phyloP scores from a whole-genome alignment of 2,329 filamentous ascomycete genomes.

The Phialocephala sp. region DNA sequence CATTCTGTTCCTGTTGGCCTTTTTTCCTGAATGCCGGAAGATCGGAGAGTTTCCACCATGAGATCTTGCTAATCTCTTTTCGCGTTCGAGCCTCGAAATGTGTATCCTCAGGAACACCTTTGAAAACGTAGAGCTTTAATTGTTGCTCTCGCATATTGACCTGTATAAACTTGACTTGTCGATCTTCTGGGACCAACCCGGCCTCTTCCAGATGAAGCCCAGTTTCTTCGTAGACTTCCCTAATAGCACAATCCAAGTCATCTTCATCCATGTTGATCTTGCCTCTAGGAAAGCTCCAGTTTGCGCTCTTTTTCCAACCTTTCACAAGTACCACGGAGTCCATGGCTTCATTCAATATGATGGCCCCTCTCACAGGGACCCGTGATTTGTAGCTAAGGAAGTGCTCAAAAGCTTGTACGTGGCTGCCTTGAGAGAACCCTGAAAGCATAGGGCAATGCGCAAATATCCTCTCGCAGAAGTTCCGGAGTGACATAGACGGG shows the following conservation, averaged over 20 bases:
- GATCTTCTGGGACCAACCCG: slow-evolving; percentile 74
- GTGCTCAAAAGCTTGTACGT: slow-evolving; percentile 84
- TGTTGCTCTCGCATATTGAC: slow-evolving; percentile 92
- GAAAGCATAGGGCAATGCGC: slow-evolving; percentile 91
- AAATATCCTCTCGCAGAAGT: slow-evolving; percentile 90
- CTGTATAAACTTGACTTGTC: slow-evolving; percentile 82
- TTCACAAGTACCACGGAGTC: slow-evolving; percentile 92
- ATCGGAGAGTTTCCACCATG: slow-evolving; percentile 91
- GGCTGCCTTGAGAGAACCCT: slow-evolving; percentile 76
- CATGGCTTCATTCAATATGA: slow-evolving; percentile 93
- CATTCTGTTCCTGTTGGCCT: slow-evolving; percentile 62
- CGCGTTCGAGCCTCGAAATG: slow-evolving; percentile 87
- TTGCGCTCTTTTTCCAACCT: slow-evolving; percentile 96
- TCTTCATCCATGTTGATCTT: slow-evolving; percentile 99
- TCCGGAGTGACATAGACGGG: slow-evolving; percentile 82
- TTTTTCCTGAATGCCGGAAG: slow-evolving; percentile 78
- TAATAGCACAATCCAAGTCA: slow-evolving; percentile 89
- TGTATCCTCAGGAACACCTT: slow-evolving; percentile 85
- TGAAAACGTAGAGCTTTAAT: slow-evolving; percentile 90
- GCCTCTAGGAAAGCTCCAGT: slow-evolving; percentile 94
- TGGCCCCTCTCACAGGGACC: slow-evolving; percentile 91
- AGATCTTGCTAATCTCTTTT: slow-evolving; percentile 96
- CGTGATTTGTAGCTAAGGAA: slow-evolving; percentile 95
- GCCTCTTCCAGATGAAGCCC: slow-evolving; percentile 82
- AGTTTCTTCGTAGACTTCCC: slow-evolving; percentile 96